These are phyloP conservation scores for Euphorbia peplus DNA, from an alignment of 345 rosid species.

Conservation along the genomic window DNA sequence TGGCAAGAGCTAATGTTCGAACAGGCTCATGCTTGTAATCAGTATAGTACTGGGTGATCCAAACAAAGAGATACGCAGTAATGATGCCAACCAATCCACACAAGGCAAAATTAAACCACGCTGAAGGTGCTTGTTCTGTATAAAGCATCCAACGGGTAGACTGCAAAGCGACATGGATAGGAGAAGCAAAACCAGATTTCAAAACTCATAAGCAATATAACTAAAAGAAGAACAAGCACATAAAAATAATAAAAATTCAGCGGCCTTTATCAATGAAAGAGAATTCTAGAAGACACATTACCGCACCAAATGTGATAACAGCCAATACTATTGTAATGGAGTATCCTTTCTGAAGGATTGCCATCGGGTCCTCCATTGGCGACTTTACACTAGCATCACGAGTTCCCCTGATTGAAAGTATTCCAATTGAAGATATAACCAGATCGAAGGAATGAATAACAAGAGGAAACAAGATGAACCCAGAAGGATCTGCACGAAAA, in stretches of 20 bases:
- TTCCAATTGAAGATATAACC: constrained; percentile 84
- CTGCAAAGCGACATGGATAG: constrained; percentile 40
- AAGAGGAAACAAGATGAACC: constrained; percentile 95
- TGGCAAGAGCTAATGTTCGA: constrained; percentile 84
- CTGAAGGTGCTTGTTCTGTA: constrained; percentile 95
- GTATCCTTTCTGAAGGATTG: constrained; percentile 96
- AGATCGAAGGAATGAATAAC: constrained; percentile 98
- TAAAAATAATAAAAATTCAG: not conserved
- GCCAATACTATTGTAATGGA: constrained; percentile 82
- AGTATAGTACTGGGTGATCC: constrained; percentile 94
- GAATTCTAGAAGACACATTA: constrained; percentile 37
- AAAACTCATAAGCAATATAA: constrained; percentile 5
- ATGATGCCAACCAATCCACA: constrained; percentile 97
- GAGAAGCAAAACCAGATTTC: constrained; percentile 9
- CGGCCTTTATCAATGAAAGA: constrained; percentile 3
- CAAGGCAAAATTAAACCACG: constrained; percentile 91
- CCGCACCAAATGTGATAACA: constrained; percentile 80
- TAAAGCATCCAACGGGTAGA: constrained; percentile 98
- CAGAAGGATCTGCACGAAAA: constrained; percentile 87
- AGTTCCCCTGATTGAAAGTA: constrained; percentile 80
- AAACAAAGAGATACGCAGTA: constrained; percentile 88
- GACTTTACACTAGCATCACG: constrained; percentile 73
- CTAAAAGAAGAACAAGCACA: not conserved
- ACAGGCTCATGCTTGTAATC: constrained; percentile 99
- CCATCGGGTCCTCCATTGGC: constrained; percentile 90